Conservation (phyloP, 192 early-diverging fungal genomes). For the Chytriomyces confervae region DNA sequence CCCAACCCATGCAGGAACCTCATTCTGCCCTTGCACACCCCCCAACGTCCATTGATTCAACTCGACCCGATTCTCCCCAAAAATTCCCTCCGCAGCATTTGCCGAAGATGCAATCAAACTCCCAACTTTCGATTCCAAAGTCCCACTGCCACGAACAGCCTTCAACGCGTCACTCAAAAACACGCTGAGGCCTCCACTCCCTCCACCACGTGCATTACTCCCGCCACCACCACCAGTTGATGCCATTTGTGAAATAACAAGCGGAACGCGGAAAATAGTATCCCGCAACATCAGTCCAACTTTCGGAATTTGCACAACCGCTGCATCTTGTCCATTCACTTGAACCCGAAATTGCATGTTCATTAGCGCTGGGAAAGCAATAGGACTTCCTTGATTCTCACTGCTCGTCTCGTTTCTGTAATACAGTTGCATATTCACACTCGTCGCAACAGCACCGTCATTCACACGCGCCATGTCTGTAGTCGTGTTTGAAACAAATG, state of each 20-base stretch:
- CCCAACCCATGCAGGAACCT: slow-evolving; percentile 1
- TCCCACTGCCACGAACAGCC: too few species aligned
- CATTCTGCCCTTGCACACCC: background rate
- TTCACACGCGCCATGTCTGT: background rate
- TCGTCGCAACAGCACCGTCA: background rate
- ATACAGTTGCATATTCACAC: background rate
- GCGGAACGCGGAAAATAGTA: too few species aligned
- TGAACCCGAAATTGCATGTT: background rate
- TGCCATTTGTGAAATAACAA: too few species aligned
- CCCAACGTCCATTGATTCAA: slow-evolving; percentile 3
- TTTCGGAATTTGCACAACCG: too few species aligned
- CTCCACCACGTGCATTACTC: background rate
- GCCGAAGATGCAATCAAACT: background rate
- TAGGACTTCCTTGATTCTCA: slow-evolving; percentile 7
- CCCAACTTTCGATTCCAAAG: background rate
- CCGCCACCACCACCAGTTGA: too few species aligned
- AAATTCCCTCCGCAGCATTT: background rate
- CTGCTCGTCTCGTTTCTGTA: background rate
- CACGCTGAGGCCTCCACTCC: background rate
- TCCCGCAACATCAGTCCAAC: too few species aligned
- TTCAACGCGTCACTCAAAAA: background rate
- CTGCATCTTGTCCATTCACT: too few species aligned
- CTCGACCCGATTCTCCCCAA: background rate
- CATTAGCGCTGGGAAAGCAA: slow-evolving; percentile 3
- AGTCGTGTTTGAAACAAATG: background rate